These are phyloP conservation scores for Salvia sclarea DNA, from an alignment of 305 asterid species.

Conservation along the genomic window DNA sequence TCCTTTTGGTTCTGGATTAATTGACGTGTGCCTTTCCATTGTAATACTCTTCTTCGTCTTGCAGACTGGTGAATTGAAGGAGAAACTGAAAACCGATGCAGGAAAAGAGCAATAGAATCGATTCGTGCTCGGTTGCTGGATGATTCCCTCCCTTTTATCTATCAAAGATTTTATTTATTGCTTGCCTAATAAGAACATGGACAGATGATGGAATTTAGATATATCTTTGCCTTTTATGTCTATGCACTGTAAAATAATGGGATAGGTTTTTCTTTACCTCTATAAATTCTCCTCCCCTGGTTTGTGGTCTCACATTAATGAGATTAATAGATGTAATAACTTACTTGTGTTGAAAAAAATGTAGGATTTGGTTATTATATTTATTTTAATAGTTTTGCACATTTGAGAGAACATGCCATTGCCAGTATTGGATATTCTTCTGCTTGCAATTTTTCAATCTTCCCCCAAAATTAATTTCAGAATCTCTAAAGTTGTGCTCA, in stretches of 20 bases:
- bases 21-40: slow-evolving; percentile 8
- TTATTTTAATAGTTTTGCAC: too few species aligned
- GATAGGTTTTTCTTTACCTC: background rate
- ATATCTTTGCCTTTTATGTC: background rate
- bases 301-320: background rate
- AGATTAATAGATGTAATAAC: too few species aligned
- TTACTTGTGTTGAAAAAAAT: too few species aligned
- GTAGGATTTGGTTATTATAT: too few species aligned
- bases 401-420: too few species aligned
- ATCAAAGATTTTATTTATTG: background rate
- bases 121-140: slow-evolving; percentile 16
- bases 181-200: background rate
- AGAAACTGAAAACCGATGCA: slow-evolving; percentile 50
- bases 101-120: slow-evolving; percentile 40
- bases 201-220: background rate
- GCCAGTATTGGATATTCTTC: too few species aligned
- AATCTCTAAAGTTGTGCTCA: too few species aligned
- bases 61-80: slow-evolving; percentile 82
- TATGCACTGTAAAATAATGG: background rate
- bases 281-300: background rate
- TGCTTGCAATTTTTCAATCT: too few species aligned
- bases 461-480: too few species aligned
- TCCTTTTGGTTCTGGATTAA: background rate
- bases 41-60: slow-evolving; percentile 18
- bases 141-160: slow-evolving; percentile 3